Percentiles rank a stretch among this genome's conserved stretches.
Evolutionary conservation across 768 basidiomycete genomes (phyloP).

Genomic region (Suillus fuscotomentosus): DNA sequence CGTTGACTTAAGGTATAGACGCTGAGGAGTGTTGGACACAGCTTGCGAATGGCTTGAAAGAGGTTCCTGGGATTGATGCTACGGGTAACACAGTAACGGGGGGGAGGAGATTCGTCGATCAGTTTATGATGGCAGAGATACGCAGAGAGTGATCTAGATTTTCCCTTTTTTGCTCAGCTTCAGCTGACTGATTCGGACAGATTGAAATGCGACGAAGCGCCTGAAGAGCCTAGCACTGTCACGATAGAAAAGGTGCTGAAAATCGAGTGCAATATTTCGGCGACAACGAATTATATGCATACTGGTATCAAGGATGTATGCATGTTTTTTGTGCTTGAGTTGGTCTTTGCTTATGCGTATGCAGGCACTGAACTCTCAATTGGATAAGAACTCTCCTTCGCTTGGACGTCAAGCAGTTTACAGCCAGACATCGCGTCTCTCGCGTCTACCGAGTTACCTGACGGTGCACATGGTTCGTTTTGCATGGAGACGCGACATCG

Average conservation of each 20-base stretch:
- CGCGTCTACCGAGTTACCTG: slow-evolving; percentile 81
- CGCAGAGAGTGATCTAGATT: slow-evolving; percentile 51
- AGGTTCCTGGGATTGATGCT: slow-evolving; percentile 52
- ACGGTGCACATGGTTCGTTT: slow-evolving; percentile 96
- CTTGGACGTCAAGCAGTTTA: slow-evolving; percentile 83
- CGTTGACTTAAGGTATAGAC: slow-evolving; percentile 40
- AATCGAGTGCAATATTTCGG: slow-evolving; percentile 90
- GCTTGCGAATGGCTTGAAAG: slow-evolving; percentile 68
- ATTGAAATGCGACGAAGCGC: slow-evolving; percentile 76
- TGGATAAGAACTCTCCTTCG: slow-evolving; percentile 81
- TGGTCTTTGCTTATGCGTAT: slow-evolving; percentile 5
- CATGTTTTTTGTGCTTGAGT: slow-evolving; percentile 12
- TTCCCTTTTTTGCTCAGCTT: background rate
- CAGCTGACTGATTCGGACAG: slow-evolving; percentile 41
- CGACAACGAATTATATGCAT: slow-evolving; percentile 84
- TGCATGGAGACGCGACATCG: slow-evolving; percentile 88
- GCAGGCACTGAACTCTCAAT: slow-evolving; percentile 82
- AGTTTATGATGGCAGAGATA: slow-evolving; percentile 79
- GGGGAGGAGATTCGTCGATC: slow-evolving; percentile 66
- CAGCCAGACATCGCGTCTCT: slow-evolving; percentile 74
- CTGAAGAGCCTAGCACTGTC: slow-evolving; percentile 69
- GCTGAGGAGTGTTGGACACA: slow-evolving; percentile 89
- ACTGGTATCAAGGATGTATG: slow-evolving; percentile 79
- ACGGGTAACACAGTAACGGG: slow-evolving; percentile 29
- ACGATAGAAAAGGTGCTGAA: slow-evolving; percentile 77